Evolutionary conservation across 2,329 filamentous ascomycete species (phyloP).

Genomic region (Lachnellula hyalina): DNA sequence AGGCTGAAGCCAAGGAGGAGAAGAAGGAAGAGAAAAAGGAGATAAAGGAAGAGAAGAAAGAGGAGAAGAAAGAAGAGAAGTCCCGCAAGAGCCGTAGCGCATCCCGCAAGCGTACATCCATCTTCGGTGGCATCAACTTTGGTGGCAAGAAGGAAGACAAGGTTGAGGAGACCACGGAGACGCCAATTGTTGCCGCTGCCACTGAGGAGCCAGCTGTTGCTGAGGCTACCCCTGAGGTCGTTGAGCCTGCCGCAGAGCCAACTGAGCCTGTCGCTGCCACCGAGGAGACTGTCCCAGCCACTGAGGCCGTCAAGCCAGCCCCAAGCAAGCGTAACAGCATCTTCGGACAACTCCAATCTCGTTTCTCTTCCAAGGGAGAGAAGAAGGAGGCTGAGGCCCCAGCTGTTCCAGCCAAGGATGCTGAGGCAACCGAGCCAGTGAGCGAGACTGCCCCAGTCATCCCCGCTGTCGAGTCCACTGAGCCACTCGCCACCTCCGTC

Average conservation of each 20-base stretch:
- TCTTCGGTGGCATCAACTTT: conserved; percentile 51
- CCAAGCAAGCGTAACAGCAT: conserved; percentile 30
- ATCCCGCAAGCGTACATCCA: conserved; percentile 60
- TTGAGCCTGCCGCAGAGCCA: conserved; percentile 23
- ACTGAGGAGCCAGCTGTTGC: conserved; percentile 21
- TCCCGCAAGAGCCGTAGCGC: conserved; percentile 58
- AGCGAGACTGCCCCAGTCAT: conserved; percentile 32
- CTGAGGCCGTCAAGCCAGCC: conserved; percentile 35
- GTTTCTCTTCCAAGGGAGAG: conserved; percentile 27
- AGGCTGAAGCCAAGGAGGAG: conserved; percentile 40
- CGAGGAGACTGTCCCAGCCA: conserved; percentile 39
- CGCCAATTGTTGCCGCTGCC: conserved; percentile 24
- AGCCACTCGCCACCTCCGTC: conserved; percentile 27
- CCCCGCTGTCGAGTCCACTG: conserved; percentile 29
- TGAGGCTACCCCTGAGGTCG: conserved; percentile 23
- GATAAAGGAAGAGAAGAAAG: conserved; percentile 38
- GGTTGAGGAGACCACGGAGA: conserved; percentile 37
- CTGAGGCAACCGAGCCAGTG: conserved; percentile 26
- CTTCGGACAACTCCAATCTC: conserved; percentile 29
- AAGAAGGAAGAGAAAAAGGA: conserved; percentile 26
- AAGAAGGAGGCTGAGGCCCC: conserved; percentile 28
- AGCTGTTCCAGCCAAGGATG: conserved; percentile 30
- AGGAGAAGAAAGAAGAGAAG: conserved; percentile 48
- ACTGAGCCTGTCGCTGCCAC: conserved; percentile 26
- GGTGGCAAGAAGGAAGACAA: conserved; percentile 33